Evolutionary conservation across 345 rosid species (phyloP).

Genomic region (Gossypium stocksii): DNA sequence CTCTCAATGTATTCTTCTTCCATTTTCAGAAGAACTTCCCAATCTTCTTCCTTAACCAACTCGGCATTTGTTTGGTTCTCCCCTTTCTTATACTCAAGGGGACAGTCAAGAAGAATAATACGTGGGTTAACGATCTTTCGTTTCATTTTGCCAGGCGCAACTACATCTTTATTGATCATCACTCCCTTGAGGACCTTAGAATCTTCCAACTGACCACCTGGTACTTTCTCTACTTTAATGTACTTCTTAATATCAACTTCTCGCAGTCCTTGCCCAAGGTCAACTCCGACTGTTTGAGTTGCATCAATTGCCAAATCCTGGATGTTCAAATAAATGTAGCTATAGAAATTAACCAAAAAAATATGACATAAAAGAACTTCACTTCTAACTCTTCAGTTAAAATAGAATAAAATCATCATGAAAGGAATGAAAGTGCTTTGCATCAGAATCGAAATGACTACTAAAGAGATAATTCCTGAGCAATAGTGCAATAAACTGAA

Average conservation of each 20-base stretch:
- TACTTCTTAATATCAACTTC: constrained; percentile 94
- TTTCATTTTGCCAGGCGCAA: constrained; percentile 95
- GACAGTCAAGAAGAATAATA: constrained; percentile 80
- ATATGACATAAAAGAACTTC: background rate
- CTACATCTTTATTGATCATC: constrained; percentile 91
- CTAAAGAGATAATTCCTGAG: background rate
- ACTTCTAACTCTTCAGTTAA: background rate
- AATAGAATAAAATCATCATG: background rate
- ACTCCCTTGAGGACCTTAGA: constrained; percentile 90
- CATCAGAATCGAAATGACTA: background rate
- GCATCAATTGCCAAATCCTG: constrained; percentile 98
- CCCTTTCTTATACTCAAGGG: constrained; percentile 98
- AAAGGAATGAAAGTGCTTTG: background rate
- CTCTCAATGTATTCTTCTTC: constrained; percentile 91
- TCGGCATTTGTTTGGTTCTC: constrained; percentile 98
- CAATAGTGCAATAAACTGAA: background rate
- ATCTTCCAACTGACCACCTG: constrained; percentile 96
- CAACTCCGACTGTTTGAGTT: constrained; percentile 73
- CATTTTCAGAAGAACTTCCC: constrained; percentile 78
- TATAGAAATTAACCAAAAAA: background rate
- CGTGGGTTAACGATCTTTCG: constrained; percentile 85
- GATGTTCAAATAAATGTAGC: constrained; percentile 11
- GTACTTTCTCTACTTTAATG: constrained; percentile 90
- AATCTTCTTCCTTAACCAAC: constrained; percentile 85
- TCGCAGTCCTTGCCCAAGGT: constrained; percentile 92